Base-by-base conservation (phyloP, 2,329 filamentous ascomycete species). In the Zymoseptoria pseudotritici region DNA sequence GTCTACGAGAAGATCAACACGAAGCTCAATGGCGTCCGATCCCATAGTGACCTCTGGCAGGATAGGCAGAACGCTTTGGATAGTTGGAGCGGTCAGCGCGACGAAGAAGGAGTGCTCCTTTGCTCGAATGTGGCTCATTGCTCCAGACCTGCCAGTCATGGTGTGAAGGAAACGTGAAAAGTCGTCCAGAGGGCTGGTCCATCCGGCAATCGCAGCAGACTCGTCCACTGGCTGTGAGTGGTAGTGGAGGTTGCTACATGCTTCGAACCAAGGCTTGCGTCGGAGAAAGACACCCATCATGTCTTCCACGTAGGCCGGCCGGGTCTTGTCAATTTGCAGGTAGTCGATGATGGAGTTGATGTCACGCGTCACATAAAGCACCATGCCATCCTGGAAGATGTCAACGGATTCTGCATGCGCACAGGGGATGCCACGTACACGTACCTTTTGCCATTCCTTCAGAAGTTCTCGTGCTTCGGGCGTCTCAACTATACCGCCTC, bases 181-280 rank as follows among this genome's bases (percentile, higher is more conserved):
- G 70, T 93, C 88, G 54, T 74, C 72, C 36, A 75, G 61, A 24
- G 71, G 71, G 56, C 67, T 70, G n/a, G 68, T 71, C 67, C 70
- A 71, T 2, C 70, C 70, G 8, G 67, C 67, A 52, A 71, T 66
- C 4, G 70, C 67, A 22, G 68, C 63, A 17, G 63, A 65, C 21
- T 79, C 74, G 49, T 79, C 80, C 2, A 82, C 78, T 53, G 78
- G 85, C 55, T 91, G 90, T 73, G 90, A 96, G 77, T 93, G 89
- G 77, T 96, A 97, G 67, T 95, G 86, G 68, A 91, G 88, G 72
- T 96, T 99, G 78, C 92, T 97, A 80, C 94, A 97, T 73, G 93
- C 85, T 59, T 90, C 82, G 75, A 91, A 97, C 86, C 90, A 96
- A 2, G 87, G 88, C 73, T 91, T 94, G 46, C 94, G 86, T 57